phyloP scores from a whole-genome alignment of 371 early-diverging fungal species.

The Capillidium rhysosporum region DNA sequence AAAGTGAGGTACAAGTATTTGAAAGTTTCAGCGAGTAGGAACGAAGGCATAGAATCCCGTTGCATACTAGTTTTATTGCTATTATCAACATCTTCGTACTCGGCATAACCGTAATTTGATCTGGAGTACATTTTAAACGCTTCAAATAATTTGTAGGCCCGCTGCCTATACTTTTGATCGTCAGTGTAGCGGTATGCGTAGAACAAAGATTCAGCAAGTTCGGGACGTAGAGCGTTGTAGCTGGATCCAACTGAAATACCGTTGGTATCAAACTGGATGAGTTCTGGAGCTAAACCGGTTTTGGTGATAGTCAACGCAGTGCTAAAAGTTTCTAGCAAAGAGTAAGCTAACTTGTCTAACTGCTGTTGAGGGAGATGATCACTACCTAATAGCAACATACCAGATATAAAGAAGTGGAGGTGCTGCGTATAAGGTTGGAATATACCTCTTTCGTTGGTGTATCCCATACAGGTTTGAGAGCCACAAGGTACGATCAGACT shows the following conservation, averaged over 20 bases:
- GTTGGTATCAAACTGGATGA: background rate
- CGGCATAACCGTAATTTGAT: background rate
- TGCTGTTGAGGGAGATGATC: constrained; percentile 11
- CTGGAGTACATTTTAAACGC: background rate
- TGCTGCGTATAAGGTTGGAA: background rate
- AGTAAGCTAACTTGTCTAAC: constrained; percentile 16
- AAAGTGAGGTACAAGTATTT: constrained; percentile 86
- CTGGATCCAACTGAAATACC: background rate
- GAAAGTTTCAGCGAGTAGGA: constrained; percentile 75
- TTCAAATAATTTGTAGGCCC: constrained; percentile 26
- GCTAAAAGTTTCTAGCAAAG: constrained; percentile 31
- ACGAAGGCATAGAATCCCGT: constrained; percentile 77
- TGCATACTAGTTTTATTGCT: constrained; percentile 17
- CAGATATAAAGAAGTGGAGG: constrained; percentile 39
- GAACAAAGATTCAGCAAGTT: constrained; percentile 60
- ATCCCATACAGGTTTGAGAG: background rate
- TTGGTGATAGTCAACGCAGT: constrained; percentile 23
- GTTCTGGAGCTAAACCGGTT: constrained; percentile 1
- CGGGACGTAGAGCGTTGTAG: constrained; percentile 10
- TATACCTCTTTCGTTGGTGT: background rate
- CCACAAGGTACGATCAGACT: background rate
- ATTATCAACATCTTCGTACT: background rate
- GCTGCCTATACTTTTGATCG: constrained; percentile 44
- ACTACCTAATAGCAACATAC: constrained; percentile 44
- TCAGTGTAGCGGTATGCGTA: constrained; percentile 50